These are phyloP conservation scores for Phytophthora kernoviae DNA, from an alignment of 352 stramenopile species.

Conservation along the genomic window DNA sequence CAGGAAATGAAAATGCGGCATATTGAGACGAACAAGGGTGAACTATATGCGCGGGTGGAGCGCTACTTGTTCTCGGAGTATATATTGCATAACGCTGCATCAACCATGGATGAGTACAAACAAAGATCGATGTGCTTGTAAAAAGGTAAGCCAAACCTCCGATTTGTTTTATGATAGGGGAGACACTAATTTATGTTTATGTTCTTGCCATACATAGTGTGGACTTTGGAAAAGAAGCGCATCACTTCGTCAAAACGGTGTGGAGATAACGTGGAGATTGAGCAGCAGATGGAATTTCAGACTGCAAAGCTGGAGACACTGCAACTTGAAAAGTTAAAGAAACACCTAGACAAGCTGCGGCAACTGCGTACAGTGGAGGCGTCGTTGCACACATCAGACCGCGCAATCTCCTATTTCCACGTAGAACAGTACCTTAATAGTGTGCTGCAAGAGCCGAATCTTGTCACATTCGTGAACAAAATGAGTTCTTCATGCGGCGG, in stretches of 20 bases:
- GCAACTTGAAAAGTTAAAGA: slow-evolving; percentile 69
- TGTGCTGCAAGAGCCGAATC: slow-evolving; percentile 67
- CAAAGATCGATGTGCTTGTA: slow-evolving; percentile 63
- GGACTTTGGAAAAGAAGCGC: slow-evolving; percentile 63
- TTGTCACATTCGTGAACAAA: slow-evolving; percentile 77
- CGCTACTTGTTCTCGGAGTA: slow-evolving; percentile 84
- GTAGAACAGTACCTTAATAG: slow-evolving; percentile 85
- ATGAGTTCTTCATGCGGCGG: slow-evolving; percentile 57
- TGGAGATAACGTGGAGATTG: slow-evolving; percentile 63
- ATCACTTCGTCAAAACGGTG: slow-evolving; percentile 62
- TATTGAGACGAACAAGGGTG: slow-evolving; percentile 83
- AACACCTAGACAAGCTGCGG: slow-evolving; percentile 69
- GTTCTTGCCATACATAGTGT: slow-evolving; percentile 33
- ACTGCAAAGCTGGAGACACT: slow-evolving; percentile 72
- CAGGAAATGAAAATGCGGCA: slow-evolving; percentile 87
- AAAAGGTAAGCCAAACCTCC: slow-evolving; percentile 57
- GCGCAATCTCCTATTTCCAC: slow-evolving; percentile 79
- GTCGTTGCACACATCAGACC: slow-evolving; percentile 81
- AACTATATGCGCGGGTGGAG: slow-evolving; percentile 73
- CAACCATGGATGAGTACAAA: slow-evolving; percentile 61
- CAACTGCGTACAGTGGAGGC: slow-evolving; percentile 80
- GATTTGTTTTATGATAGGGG: background rate
- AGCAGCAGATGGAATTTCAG: slow-evolving; percentile 63
- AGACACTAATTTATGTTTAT: slow-evolving; percentile 4
- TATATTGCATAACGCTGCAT: slow-evolving; percentile 69